Evolutionary conservation across 768 basidiomycete genomes (phyloP).

Genomic region (Mycena albidolilacea): DNA sequence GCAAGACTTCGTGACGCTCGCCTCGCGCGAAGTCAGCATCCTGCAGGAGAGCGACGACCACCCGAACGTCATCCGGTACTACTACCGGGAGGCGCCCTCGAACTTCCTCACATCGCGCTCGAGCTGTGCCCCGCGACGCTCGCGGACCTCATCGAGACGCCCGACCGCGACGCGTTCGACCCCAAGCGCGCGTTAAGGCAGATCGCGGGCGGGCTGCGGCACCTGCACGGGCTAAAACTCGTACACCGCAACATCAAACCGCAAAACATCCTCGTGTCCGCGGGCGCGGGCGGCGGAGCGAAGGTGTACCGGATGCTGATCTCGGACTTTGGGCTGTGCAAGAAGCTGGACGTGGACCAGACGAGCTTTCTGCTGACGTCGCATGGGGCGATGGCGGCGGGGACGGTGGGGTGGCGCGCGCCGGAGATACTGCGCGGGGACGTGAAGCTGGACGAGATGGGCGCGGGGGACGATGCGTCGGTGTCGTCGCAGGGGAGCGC

Average conservation of each 20-base stretch:
- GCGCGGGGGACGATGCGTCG: slow-evolving; percentile 68
- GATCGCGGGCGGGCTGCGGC: slow-evolving; percentile 88
- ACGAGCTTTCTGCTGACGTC: slow-evolving; percentile 95
- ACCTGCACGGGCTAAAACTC: slow-evolving; percentile 94
- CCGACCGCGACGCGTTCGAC: slow-evolving; percentile 80
- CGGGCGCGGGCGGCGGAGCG: slow-evolving; percentile 64
- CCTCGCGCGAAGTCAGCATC: slow-evolving; percentile 92
- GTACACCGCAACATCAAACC: slow-evolving; percentile 99
- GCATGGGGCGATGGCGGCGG: slow-evolving; percentile 90
- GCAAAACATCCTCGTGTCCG: slow-evolving; percentile 94
- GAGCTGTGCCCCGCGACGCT: slow-evolving; percentile 94
- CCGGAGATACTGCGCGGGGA: slow-evolving; percentile 96
- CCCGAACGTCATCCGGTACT: slow-evolving; percentile 98
- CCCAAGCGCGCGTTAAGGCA: slow-evolving; percentile 91
- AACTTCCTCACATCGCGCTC: slow-evolving; percentile 97
- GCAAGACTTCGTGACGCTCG: slow-evolving; percentile 95
- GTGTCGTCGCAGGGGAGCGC: slow-evolving; percentile 78
- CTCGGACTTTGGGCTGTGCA: slow-evolving; percentile 97
- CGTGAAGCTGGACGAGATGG: slow-evolving; percentile 88
- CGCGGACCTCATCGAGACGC: slow-evolving; percentile 88
- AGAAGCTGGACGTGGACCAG: slow-evolving; percentile 95
- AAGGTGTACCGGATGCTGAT: slow-evolving; percentile 85
- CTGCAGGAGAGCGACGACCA: slow-evolving; percentile 98
- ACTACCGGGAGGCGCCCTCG: slow-evolving; percentile 94
- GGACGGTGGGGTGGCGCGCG: slow-evolving; percentile 97